A percentile compares a stretch with the other conserved stretches of the same genome.
phyloP scores from a whole-genome alignment of 2,329 filamentous ascomycete species.

The Talaromyces albobiverticillius region DNA sequence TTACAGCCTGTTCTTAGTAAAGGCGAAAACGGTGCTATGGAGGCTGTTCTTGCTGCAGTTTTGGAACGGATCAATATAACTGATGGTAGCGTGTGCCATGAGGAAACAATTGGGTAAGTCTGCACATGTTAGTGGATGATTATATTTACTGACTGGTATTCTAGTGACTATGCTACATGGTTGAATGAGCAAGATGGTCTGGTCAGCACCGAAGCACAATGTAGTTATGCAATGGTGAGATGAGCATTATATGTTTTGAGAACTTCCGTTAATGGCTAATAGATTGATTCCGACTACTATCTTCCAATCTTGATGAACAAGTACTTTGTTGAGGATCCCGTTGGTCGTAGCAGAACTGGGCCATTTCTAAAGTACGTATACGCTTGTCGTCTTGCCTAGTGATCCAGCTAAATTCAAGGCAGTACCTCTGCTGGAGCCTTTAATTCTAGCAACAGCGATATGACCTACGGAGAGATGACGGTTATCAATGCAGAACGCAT shows the following conservation, averaged over 20 bases:
- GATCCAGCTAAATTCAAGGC: constrained; percentile 20
- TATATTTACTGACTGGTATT: constrained; percentile 1
- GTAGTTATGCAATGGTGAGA: constrained; percentile 56
- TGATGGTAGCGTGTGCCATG: constrained; percentile 62
- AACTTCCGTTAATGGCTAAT: neutral
- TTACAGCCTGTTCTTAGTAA: constrained; percentile 58
- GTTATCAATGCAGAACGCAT: constrained; percentile 57
- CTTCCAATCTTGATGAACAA: constrained; percentile 57
- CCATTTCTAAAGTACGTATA: constrained; percentile 32
- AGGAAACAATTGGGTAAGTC: constrained; percentile 58
- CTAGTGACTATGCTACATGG: constrained; percentile 61
- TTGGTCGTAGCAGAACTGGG: constrained; percentile 38
- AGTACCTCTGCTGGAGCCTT: constrained; percentile 48
- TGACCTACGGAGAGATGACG: constrained; percentile 54
- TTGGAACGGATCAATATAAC: constrained; percentile 59
- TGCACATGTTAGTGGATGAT: neutral
- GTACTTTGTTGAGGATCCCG: constrained; percentile 54
- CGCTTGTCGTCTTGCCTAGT: neutral
- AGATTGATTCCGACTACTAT: constrained; percentile 62
- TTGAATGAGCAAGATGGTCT: constrained; percentile 52
- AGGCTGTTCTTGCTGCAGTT: constrained; percentile 60
- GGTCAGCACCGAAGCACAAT: constrained; percentile 51
- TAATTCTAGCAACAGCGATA: constrained; percentile 49
- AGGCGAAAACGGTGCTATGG: constrained; percentile 54
- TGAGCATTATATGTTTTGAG: neutral